Percentiles rank a stretch among this genome's conserved stretches.
These are phyloP conservation scores for Mycena polygramma DNA, from an alignment of 768 basidiomycete species.

Conservation along the genomic window DNA sequence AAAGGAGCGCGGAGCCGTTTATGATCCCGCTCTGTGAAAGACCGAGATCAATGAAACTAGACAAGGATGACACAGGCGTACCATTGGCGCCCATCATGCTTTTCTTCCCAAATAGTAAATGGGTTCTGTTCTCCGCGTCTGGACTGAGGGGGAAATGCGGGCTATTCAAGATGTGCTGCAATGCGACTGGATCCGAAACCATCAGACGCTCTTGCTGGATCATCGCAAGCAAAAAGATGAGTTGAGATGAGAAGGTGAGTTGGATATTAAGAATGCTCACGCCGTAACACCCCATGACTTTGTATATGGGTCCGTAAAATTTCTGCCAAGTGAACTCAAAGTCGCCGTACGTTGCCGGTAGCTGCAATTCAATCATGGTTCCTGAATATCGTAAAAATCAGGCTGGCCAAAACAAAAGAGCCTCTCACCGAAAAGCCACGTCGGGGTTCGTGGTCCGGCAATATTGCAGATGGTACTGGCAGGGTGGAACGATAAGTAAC, in stretches of 20 bases:
- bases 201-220: conserved; percentile 19
- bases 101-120: background rate
- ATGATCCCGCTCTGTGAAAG: background rate
- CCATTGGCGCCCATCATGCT: conserved; percentile 9
- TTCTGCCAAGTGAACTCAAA: conserved; percentile 22
- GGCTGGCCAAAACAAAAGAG: too few relatives aligned
- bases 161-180: conserved; percentile 11
- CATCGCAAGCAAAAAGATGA: background rate
- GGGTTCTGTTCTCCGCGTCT: background rate
- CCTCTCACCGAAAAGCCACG: too few relatives aligned
- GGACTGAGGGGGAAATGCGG: conserved; percentile 1
- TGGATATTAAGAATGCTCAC: background rate
- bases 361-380: conserved; percentile 16
- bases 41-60: background rate
- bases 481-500: too few relatives aligned
- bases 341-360: conserved; percentile 13
- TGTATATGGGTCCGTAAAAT: conserved; percentile 17
- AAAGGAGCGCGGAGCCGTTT: background rate
- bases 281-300: conserved; percentile 22
- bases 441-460: too few relatives aligned
- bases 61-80: background rate
- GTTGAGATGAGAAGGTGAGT: too few relatives aligned
- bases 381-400: background rate
- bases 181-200: conserved; percentile 15
- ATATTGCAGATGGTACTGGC: too few relatives aligned